Base-by-base conservation (phyloP, 148 eudicot genomes). In the Drosera capensis region DNA sequence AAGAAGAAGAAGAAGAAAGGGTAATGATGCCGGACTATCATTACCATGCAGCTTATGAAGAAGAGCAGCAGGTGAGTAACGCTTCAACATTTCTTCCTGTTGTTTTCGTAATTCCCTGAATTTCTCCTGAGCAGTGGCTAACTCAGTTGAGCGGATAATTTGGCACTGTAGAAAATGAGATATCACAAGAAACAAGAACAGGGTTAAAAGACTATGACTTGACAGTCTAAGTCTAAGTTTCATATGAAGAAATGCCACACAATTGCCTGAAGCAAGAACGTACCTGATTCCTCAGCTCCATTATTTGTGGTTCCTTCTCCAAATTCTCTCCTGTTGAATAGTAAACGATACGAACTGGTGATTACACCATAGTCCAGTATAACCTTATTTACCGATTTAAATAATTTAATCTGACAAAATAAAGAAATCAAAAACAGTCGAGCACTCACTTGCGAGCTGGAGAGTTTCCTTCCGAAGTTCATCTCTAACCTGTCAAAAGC, bases 281-380 rank as follows among this genome's bases (percentile, higher is more conserved):
- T 24, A 84, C 97, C 83, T 90, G 97, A 70, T 84, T 90, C 59
- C 78, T 67, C 24, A 90, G 73, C 65, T 90, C 93, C 64, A 47
- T 66, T 48, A 90, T 73, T 39, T 57, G 74, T 23, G 95, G 84
- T 59, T 90, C 97, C 78, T 84, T 84, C 48, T 88, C 94, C 64
- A 77, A 58, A 70, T 88, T 88, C 22, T 75, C 83, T 49, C 86
- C 97, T 88, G 35, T 9, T 8, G 37, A 39, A 46, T 3, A 39
- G 25, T 20, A 49, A 7, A 51, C 15, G 13, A 34, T 9, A 41
- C 11, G 11, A 36, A 14, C 12, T 18, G 8, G 13, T 30, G 38
- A 22, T 11, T 21, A 50, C 18, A 11, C n/a, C 11, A 34, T 34
- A 11, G 21, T 21, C 4, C 19, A 15, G 18, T 16, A 40, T 4